Base-by-base conservation (phyloP, 1,284 basidiomycete genomes). In the Puccinia novopanici region DNA sequence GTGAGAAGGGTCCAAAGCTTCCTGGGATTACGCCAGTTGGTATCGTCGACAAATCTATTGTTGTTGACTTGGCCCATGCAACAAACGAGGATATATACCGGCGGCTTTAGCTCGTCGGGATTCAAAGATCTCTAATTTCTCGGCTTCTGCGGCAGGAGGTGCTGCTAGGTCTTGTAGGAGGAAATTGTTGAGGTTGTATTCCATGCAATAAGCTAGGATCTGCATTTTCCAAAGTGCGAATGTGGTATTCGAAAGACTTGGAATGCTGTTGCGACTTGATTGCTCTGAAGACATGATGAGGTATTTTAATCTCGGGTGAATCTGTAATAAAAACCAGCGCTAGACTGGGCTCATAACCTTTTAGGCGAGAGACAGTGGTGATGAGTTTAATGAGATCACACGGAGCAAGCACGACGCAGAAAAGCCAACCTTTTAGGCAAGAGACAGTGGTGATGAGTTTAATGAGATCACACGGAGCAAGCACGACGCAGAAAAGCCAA, bases 331-430 rank as follows among this genome's bases (percentile, higher is more conserved):
- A 61, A 3, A 34, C 30, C 37, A 61, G 37, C 59, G 2, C 59
- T 34, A 61, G 37, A 8, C 59, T 61, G 59, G 59, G 59, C 59
- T 61, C 59, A 61, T 61, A 61, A 61, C 59, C 22, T 61, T 34
- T 40, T 61, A 22, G 37, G 30, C 9, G 27, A 40, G n/a, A n/a
- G n/a, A n/a, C n/a, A n/a, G n/a, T n/a, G n/a, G n/a, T n/a, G n/a
- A n/a, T n/a, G n/a, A n/a, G n/a, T n/a, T n/a, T n/a, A n/a, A n/a
- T n/a, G n/a, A n/a, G n/a, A n/a, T n/a, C n/a, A n/a, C n/a, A n/a
- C n/a, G n/a, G n/a, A n/a, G n/a, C n/a, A n/a, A n/a, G n/a, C n/a
- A n/a, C n/a, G n/a, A n/a, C n/a, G n/a, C n/a, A n/a, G n/a, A n/a
- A n/a, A n/a, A n/a, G n/a, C n/a, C n/a, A n/a, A n/a, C n/a, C n/a